These are phyloP conservation scores for Raphanus hybrid DNA, from an alignment of 441 rosid genomes.

Conservation along the genomic window DNA sequence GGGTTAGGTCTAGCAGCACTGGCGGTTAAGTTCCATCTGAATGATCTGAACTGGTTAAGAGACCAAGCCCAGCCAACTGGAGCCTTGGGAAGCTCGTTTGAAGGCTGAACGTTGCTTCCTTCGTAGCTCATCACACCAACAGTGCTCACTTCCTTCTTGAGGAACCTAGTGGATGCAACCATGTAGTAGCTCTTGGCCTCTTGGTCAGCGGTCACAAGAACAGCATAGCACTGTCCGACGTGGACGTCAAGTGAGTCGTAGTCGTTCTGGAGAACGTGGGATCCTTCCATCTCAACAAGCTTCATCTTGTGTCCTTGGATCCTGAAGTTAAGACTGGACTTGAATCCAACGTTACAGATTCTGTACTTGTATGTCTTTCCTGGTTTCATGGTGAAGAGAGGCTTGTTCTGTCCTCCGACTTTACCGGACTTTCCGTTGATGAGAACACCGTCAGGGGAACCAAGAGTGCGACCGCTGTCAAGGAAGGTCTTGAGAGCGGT, in stretches of 20 bases:
- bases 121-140: slow-evolving; percentile 62
- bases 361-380: slow-evolving; percentile 70
- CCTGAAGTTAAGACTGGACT: slow-evolving; percentile 64
- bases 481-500: slow-evolving; percentile 48
- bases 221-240: slow-evolving; percentile 63
- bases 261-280: slow-evolving; percentile 66
- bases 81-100: slow-evolving; percentile 51
- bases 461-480: slow-evolving; percentile 63
- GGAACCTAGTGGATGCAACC: slow-evolving; percentile 74
- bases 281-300: slow-evolving; percentile 85
- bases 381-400: slow-evolving; percentile 73
- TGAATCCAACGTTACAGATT: slow-evolving; percentile 71
- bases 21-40: slow-evolving; percentile 81
- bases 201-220: slow-evolving; percentile 64
- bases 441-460: slow-evolving; percentile 61
- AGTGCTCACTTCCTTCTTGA: slow-evolving; percentile 43
- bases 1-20: slow-evolving; percentile 88
- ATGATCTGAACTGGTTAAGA: slow-evolving; percentile 74
- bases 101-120: slow-evolving; percentile 51
- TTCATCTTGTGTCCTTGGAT: slow-evolving; percentile 72
- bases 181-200: slow-evolving; percentile 61
- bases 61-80: slow-evolving; percentile 87
- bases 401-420: slow-evolving; percentile 45
- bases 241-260: slow-evolving; percentile 78
- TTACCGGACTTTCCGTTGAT: slow-evolving; percentile 64